A percentile compares a stretch with the other conserved stretches of the same genome.
These are phyloP conservation scores for Vitis cinerea DNA, from an alignment of 164 flowering plant species.

Conservation along the genomic window DNA sequence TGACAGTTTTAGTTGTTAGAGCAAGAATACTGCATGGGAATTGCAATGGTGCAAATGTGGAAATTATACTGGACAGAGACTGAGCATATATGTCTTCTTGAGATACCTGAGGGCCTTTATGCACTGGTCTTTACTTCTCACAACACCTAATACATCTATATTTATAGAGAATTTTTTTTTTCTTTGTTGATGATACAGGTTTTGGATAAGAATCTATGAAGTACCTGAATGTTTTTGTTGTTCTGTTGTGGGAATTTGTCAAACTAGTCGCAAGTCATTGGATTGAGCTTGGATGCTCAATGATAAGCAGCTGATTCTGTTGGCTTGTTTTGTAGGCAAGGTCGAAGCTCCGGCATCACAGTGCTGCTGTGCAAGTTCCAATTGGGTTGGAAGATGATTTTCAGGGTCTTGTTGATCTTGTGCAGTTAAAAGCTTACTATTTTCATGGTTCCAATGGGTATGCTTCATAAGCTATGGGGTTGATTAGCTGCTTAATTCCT, in stretches of 20 bases:
- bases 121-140: not conserved
- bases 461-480: conserved; percentile 23
- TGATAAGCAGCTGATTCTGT: not conserved
- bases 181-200: too few relatives aligned
- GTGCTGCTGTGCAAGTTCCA: conserved; percentile 99
- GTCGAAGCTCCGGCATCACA: conserved; percentile 91
- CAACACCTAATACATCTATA: not conserved
- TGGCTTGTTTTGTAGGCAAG: conserved; percentile 55
- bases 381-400: conserved; percentile 96
- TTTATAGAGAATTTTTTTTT: not conserved
- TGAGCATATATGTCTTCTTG: not conserved
- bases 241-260: too few relatives aligned
- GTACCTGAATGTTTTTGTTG: too few relatives aligned
- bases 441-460: conserved; percentile 95
- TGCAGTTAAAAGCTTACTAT: conserved; percentile 71
- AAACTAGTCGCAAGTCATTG: too few relatives aligned
- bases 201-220: too few relatives aligned
- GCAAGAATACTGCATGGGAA: not conserved
- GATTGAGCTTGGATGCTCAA: not conserved
- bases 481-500: not conserved
- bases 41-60: not conserved
- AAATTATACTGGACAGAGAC: not conserved
- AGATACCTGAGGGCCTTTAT: not conserved
- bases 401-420: conserved; percentile 95
- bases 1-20: not conserved